Evolutionary conservation across 2,329 filamentous ascomycete genomes (phyloP), one percentile per base, ranked within the genome.

Genomic region (Ceratocystis alfenasii): DNA sequence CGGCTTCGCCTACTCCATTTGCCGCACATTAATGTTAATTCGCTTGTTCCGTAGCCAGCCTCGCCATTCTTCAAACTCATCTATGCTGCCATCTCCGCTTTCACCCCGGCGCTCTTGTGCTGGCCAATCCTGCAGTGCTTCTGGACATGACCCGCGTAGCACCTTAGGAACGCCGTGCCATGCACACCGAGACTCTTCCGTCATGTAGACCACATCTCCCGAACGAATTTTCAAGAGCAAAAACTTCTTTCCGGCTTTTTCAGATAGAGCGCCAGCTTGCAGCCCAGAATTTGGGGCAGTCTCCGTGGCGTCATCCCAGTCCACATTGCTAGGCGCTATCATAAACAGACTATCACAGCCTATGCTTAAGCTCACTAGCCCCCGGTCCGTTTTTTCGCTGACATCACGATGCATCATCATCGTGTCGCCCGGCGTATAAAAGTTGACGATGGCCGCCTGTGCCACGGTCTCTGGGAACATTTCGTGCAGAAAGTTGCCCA

Each of bases 141-240:
- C 77, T 0, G 93, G 93, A 75, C 92, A 97, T 0, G 90, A 95
- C 0, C 78, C 83, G 60, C 84, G 81, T 45, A 96, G 72, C 12
- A 97, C 87, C 74, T 92, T 94, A 5, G 94, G 92, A 12, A 97
- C 91, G 12, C 89, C 92, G 76, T 97, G 94, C 93, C 93, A 97
- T 1, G 93, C 92, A 75, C 90, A 95, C 55, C 94, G 81, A 3
- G 89, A 87, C 67, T 85, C 80, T 22, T 87, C 83, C 62, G 84
- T 86, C 93, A 99, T 97, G 72, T 95, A 91, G 0, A 97, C 84
- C 0, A 86, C 90, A 76, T 96, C 93, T 0, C 94, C 93, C 0
- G 90, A 95, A 28, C 86, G 81, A 46, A 97, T 78, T 25, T 87
- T 80, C 45, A 95, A 72, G 1, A 86, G 76, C 4, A 88, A 72